Conservation (phyloP, 257 asterid genomes). For the Penstemon eatonii region DNA sequence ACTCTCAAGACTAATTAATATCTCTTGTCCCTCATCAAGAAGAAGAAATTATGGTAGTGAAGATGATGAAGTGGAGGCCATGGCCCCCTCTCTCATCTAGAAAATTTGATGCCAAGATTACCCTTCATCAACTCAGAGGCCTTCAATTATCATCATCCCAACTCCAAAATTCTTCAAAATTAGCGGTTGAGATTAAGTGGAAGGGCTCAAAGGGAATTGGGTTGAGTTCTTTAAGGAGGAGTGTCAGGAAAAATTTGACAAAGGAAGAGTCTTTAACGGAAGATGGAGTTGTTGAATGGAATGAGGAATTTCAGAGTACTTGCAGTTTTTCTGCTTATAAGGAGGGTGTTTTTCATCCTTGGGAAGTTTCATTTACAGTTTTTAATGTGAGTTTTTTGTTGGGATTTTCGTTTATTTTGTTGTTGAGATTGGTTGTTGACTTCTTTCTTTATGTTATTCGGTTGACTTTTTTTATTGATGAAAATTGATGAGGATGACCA, state of each 20-base stretch:
- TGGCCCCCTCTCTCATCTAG: constrained; percentile 59
- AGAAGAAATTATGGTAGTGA: constrained; percentile 55
- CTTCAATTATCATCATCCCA: constrained; percentile 22
- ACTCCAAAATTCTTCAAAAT: constrained; percentile 32
- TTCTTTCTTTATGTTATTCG: background rate
- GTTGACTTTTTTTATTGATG: background rate
- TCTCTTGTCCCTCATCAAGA: background rate
- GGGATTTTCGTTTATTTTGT: background rate
- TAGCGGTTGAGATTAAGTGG: constrained; percentile 70
- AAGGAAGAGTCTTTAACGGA: constrained; percentile 40
- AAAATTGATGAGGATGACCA: background rate
- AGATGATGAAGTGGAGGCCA: constrained; percentile 79
- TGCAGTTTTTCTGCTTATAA: constrained; percentile 45
- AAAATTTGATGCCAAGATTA: constrained; percentile 59
- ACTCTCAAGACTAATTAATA: background rate
- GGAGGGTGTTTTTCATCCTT: constrained; percentile 57
- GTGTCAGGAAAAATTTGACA: constrained; percentile 56
- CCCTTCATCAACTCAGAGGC: constrained; percentile 41
- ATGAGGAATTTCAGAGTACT: constrained; percentile 56
- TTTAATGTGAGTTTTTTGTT: constrained; percentile 52
- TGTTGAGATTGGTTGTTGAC: background rate
- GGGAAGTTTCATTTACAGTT: constrained; percentile 62
- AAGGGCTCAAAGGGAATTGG: constrained; percentile 60
- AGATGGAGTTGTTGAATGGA: constrained; percentile 54
- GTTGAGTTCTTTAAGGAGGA: constrained; percentile 45